These are phyloP conservation scores for Thyridium curvatum DNA, from an alignment of 2,329 filamentous ascomycete genomes.

Conservation along the genomic window DNA sequence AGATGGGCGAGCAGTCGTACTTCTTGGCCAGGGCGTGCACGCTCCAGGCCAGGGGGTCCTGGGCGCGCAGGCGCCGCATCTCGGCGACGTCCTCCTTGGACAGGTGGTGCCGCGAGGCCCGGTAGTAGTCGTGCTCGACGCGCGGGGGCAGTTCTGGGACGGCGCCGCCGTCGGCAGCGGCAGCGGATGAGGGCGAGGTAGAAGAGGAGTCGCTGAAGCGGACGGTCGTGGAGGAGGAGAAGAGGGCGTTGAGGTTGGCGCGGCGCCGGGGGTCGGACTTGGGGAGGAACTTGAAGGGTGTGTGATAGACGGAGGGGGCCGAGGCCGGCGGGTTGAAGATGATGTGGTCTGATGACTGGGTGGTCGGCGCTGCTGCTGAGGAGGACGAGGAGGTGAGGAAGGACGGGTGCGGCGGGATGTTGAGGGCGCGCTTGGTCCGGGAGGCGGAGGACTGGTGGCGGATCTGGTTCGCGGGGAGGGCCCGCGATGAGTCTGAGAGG, in stretches of 20 bases:
- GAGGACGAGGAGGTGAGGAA: conserved; percentile 37
- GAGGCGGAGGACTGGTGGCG: conserved; percentile 43
- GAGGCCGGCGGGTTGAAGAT: conserved; percentile 43
- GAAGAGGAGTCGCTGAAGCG: conserved; percentile 5
- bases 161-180: conserved; percentile 6
- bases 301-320: conserved; percentile 50
- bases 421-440: conserved; percentile 51
- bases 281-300: conserved; percentile 61
- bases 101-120: conserved; percentile 37
- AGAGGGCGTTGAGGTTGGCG: conserved; percentile 39
- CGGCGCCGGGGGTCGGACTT: conserved; percentile 46
- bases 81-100: conserved; percentile 49
- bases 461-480: conserved; percentile 21
- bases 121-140: conserved; percentile 6
- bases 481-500: not conserved
- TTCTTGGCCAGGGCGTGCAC: conserved; percentile 44
- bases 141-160: conserved; percentile 28
- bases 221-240: conserved; percentile 21
- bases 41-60: conserved; percentile 50
- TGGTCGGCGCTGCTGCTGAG: conserved; percentile 24
- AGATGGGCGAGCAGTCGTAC: conserved; percentile 49
- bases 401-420: conserved; percentile 54
- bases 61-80: conserved; percentile 48
- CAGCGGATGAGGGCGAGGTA: conserved; percentile 9
- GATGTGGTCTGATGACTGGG: conserved; percentile 24